Evolutionary conservation across 768 basidiomycete genomes (phyloP).

Genomic region (Hygrophorus pudorinus): DNA sequence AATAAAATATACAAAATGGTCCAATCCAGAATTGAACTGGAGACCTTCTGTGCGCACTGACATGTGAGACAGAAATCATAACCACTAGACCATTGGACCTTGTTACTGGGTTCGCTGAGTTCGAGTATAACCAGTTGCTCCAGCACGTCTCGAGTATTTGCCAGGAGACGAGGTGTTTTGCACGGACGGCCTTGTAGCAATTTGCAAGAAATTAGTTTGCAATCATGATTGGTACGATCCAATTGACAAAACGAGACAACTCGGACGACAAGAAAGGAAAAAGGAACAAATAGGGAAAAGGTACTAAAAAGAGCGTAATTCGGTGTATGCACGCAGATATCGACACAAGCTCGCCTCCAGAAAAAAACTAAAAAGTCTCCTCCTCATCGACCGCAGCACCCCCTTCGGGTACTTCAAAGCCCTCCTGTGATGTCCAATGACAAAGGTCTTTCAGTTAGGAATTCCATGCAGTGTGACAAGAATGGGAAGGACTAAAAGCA

Average conservation of each 20-base stretch:
- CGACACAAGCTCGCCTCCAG: neutral
- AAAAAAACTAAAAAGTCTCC: slow-evolving; percentile 51
- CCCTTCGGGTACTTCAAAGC: slow-evolving; percentile 82
- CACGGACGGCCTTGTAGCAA: too few species aligned
- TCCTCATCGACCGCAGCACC: slow-evolving; percentile 56
- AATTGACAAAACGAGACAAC: neutral
- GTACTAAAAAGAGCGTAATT: neutral
- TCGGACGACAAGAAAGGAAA: neutral
- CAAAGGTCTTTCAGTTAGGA: neutral
- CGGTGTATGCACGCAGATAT: neutral
- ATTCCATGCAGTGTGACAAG: neutral
- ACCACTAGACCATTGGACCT: slow-evolving; percentile 45
- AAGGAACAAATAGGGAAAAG: neutral
- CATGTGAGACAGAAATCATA: slow-evolving; percentile 35
- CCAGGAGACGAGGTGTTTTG: too few species aligned
- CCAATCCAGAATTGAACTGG: slow-evolving; percentile 33
- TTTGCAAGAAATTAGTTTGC: too few species aligned
- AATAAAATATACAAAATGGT: slow-evolving; percentile 23
- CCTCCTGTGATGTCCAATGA: slow-evolving; percentile 47
- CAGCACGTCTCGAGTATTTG: too few species aligned
- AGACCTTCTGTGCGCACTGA: slow-evolving; percentile 22
- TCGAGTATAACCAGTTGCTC: too few species aligned
- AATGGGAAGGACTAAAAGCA: slow-evolving; percentile 3
- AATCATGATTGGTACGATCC: too few species aligned
- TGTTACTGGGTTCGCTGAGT: too few species aligned